Conservation (phyloP, 2,329 filamentous ascomycete species). For the Fusarium tupiense region DNA sequence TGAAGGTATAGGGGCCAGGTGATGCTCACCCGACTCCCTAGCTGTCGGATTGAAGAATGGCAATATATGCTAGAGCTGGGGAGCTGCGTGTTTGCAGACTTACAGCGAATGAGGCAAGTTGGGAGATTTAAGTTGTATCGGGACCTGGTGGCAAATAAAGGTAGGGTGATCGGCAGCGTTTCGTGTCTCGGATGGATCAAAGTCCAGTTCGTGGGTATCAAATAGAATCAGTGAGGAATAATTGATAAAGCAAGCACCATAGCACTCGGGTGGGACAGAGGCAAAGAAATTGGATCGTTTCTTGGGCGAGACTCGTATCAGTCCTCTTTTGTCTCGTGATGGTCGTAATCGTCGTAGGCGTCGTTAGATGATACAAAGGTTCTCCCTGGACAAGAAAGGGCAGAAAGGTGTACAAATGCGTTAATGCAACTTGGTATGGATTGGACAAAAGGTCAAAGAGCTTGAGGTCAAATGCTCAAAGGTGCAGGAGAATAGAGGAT, state of each 20-base stretch:
- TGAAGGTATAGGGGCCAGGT: slow-evolving; percentile 44
- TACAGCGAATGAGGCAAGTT: slow-evolving; percentile 1
- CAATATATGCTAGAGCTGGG: neutral
- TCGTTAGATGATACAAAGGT: slow-evolving; percentile 27
- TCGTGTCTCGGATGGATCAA: slow-evolving; percentile 15
- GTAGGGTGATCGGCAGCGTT: slow-evolving; percentile 22
- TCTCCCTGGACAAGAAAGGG: neutral
- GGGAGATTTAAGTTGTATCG: neutral
- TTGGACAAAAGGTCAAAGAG: slow-evolving; percentile 1
- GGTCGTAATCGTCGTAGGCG: slow-evolving; percentile 35
- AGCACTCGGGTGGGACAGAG: slow-evolving; percentile 1
- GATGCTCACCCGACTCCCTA: slow-evolving; percentile 45
- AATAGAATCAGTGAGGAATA: slow-evolving; percentile 17
- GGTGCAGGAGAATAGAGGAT: neutral
- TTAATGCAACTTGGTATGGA: neutral
- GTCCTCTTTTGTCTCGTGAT: slow-evolving; percentile 33
- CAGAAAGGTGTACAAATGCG: neutral
- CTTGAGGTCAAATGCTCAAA: neutral
- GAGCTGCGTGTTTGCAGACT: slow-evolving; percentile 14
- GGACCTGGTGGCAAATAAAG: slow-evolving; percentile 29
- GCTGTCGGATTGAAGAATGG: slow-evolving; percentile 16
- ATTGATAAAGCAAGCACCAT: slow-evolving; percentile 4
- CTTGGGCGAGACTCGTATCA: slow-evolving; percentile 17
- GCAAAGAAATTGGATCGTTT: neutral
- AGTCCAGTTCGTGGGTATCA: slow-evolving; percentile 16